A percentile compares a stretch with the other conserved stretches of the same genome.
phyloP scores from a whole-genome alignment of 2,329 filamentous ascomycete genomes.

The Alternaria hordeiaustralica region DNA sequence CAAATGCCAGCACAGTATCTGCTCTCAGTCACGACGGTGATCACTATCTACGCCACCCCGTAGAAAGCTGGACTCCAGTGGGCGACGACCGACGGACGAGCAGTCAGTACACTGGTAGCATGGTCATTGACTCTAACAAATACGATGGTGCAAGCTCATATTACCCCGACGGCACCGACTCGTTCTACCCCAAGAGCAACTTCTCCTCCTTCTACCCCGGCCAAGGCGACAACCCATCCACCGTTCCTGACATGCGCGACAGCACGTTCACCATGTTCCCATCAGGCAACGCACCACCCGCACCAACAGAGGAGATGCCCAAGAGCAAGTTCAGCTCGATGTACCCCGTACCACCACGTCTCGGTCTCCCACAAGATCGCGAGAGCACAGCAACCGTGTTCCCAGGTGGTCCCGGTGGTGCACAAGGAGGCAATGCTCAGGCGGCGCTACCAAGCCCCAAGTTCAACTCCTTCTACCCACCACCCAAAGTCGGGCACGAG shows the following conservation, averaged over 20 bases:
- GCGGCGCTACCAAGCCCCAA: slow-evolving; percentile 50
- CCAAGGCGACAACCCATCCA: slow-evolving; percentile 52
- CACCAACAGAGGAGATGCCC: slow-evolving; percentile 20
- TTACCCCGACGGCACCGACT: slow-evolving; percentile 43
- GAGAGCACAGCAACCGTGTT: slow-evolving; percentile 57
- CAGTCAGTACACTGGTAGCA: slow-evolving; percentile 54
- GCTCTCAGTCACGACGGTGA: slow-evolving; percentile 40
- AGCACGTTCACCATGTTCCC: slow-evolving; percentile 55
- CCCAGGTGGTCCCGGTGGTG: slow-evolving; percentile 36
- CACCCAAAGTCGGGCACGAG: slow-evolving; percentile 62
- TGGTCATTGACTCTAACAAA: slow-evolving; percentile 49
- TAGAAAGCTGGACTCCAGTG: slow-evolving; percentile 48
- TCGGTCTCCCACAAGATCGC: slow-evolving; percentile 48
- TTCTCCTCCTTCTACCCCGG: slow-evolving; percentile 59
- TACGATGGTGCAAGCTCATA: slow-evolving; percentile 63
- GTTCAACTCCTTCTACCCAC: slow-evolving; percentile 58
- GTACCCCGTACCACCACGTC: slow-evolving; percentile 37
- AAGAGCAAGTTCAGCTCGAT: slow-evolving; percentile 36
- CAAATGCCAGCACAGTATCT: slow-evolving; percentile 44
- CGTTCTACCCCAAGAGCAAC: slow-evolving; percentile 57
- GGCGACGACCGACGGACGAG: slow-evolving; percentile 47
- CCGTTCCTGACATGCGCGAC: slow-evolving; percentile 67
- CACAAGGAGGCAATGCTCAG: slow-evolving; percentile 15
- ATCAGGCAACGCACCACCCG: slow-evolving; percentile 23
- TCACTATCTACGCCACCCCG: slow-evolving; percentile 37